Percentiles rank a stretch among this genome's conserved stretches.
These are phyloP conservation scores for Alternaria arbusti DNA, from an alignment of 2,329 filamentous ascomycete species.

Conservation along the genomic window DNA sequence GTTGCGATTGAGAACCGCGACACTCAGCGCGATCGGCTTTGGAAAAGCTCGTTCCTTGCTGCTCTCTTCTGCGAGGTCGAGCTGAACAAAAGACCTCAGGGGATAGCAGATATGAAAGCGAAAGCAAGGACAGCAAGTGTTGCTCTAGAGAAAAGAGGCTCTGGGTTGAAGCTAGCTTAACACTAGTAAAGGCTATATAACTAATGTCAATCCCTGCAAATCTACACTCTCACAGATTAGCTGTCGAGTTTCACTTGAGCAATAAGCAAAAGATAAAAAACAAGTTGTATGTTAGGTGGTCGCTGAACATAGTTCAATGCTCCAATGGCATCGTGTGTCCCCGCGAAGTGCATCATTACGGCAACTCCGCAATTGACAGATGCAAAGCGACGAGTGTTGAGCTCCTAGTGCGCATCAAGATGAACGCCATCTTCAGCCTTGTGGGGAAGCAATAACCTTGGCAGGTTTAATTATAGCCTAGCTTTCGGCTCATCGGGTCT, in stretches of 20 bases:
- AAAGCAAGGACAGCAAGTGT: too few species aligned
- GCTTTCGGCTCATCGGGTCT: neutral
- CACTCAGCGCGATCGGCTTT: too few species aligned
- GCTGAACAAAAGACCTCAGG: too few species aligned
- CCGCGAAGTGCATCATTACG: neutral
- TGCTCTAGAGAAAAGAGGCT: too few species aligned
- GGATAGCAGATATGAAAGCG: too few species aligned
- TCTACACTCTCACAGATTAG: neutral
- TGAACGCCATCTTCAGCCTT: constrained; percentile 4
- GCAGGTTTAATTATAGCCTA: neutral
- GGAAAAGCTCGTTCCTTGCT: too few species aligned
- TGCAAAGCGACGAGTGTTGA: neutral
- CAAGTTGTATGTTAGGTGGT: neutral
- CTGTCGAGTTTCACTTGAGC: neutral
- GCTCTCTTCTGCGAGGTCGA: too few species aligned
- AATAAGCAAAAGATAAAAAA: neutral
- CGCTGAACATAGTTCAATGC: neutral
- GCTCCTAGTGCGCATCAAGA: constrained; percentile 1
- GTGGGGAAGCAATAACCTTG: neutral
- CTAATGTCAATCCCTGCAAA: neutral
- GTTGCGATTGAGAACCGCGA: too few species aligned
- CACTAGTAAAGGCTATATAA: neutral
- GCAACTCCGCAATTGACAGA: neutral
- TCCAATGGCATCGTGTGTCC: neutral
- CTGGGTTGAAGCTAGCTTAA: too few species aligned